These are phyloP conservation scores for Penicillium sp. DNA, from an alignment of 2,329 filamentous ascomycete species.

Conservation along the genomic window DNA sequence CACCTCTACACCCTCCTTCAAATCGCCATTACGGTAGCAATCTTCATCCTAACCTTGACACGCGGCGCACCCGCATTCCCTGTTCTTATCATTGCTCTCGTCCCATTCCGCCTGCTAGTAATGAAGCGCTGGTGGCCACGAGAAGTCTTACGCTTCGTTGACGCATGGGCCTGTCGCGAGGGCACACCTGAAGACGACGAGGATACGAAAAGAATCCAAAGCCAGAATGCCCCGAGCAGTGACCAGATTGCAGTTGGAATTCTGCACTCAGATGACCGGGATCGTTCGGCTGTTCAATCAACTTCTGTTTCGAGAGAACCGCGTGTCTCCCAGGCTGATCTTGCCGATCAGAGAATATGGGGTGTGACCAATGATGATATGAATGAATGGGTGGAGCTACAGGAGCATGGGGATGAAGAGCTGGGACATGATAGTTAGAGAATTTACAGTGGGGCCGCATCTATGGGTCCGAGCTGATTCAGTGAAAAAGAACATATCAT, in stretches of 20 bases:
- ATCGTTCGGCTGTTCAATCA: not conserved
- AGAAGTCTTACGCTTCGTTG: slow-evolving; percentile 53
- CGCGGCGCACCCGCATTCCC: slow-evolving; percentile 61
- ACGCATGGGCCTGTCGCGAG: slow-evolving; percentile 49
- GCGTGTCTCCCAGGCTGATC: slow-evolving; percentile 1
- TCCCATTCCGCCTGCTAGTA: slow-evolving; percentile 56
- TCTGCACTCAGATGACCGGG: not conserved
- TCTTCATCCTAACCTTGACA: slow-evolving; percentile 62
- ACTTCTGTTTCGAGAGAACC: not conserved
- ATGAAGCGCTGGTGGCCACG: slow-evolving; percentile 59
- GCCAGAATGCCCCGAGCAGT: not conserved
- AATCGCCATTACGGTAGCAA: slow-evolving; percentile 54
- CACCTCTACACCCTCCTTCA: slow-evolving; percentile 58
- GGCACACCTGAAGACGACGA: slow-evolving; percentile 52
- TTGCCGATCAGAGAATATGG: slow-evolving; percentile 5
- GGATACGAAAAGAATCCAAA: slow-evolving; percentile 18
- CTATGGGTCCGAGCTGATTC: not conserved
- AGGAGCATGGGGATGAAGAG: slow-evolving; percentile 21
- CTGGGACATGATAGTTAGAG: slow-evolving; percentile 3
- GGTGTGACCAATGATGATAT: slow-evolving; percentile 2
- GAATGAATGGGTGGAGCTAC: slow-evolving; percentile 25
- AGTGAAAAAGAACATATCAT: not conserved
- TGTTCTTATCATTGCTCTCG: slow-evolving; percentile 59
- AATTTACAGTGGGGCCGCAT: not conserved
- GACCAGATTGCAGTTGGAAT: not conserved